phyloP scores from a whole-genome alignment of 2,329 filamentous ascomycete genomes.

The Botrytis medusae region DNA sequence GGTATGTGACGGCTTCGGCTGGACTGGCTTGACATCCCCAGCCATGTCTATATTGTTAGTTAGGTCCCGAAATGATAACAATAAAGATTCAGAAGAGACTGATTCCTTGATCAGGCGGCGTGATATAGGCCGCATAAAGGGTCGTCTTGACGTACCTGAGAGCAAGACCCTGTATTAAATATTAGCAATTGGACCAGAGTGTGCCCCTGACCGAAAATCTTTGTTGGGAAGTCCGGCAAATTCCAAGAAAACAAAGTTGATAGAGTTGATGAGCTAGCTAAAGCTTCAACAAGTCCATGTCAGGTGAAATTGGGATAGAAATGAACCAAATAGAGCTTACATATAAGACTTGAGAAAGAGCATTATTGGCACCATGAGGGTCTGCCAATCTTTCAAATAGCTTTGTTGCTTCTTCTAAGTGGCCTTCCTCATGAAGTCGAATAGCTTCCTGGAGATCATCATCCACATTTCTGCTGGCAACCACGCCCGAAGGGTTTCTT shows the following conservation, averaged over 20 bases:
- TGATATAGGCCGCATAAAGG: constrained; percentile 24
- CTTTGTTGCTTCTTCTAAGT: constrained; percentile 74
- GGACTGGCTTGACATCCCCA: constrained; percentile 83
- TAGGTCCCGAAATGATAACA: constrained; percentile 7
- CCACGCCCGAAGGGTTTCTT: constrained; percentile 32
- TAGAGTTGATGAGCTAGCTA: constrained; percentile 5
- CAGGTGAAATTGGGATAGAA: background rate
- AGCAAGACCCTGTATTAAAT: constrained; percentile 62
- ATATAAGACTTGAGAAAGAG: constrained; percentile 92
- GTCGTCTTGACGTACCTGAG: constrained; percentile 61
- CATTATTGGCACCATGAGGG: constrained; percentile 82
- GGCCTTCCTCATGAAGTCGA: constrained; percentile 80
- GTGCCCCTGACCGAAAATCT: constrained; percentile 7
- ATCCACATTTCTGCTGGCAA: constrained; percentile 56
- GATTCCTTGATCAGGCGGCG: constrained; percentile 17
- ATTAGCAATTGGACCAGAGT: constrained; percentile 17
- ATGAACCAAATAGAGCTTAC: constrained; percentile 8
- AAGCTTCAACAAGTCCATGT: constrained; percentile 3
- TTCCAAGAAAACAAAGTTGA: background rate
- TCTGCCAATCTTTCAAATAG: constrained; percentile 85
- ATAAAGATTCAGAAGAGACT: constrained; percentile 3
- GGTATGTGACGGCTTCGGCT: constrained; percentile 73
- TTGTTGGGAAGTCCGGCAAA: constrained; percentile 13
- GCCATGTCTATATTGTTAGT: constrained; percentile 64
- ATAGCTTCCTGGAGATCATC: constrained; percentile 94